phyloP scores from a whole-genome alignment of 2,329 filamentous ascomycete genomes.

The Phialophora expanda region DNA sequence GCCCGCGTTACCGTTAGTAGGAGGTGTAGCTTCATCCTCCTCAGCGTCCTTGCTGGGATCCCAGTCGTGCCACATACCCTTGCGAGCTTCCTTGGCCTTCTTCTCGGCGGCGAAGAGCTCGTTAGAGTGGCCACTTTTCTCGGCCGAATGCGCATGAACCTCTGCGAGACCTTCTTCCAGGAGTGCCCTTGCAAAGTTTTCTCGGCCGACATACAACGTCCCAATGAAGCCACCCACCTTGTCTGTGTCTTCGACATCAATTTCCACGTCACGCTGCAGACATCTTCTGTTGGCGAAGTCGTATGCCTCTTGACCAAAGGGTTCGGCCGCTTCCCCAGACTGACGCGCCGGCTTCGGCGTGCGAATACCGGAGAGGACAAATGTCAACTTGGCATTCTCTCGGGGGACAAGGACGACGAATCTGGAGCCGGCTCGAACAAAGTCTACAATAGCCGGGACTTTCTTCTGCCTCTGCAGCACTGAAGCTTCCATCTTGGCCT shows the following conservation, averaged over 20 bases:
- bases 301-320: constrained; percentile 91
- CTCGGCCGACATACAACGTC: constrained; percentile 87
- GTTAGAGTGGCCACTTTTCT: constrained; percentile 86
- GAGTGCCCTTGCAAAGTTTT: constrained; percentile 91
- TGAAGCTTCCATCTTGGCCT: constrained; percentile 91
- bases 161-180: constrained; percentile 92
- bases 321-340: constrained; percentile 80
- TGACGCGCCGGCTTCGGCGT: constrained; percentile 85
- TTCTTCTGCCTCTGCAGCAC: constrained; percentile 89
- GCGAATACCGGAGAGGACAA: constrained; percentile 91
- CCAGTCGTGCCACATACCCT: constrained; percentile 92
- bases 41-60: constrained; percentile 84
- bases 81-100: constrained; percentile 84
- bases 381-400: constrained; percentile 91
- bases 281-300: constrained; percentile 87
- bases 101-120: constrained; percentile 88
- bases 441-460: constrained; percentile 91
- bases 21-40: constrained; percentile 55
- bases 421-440: constrained; percentile 94
- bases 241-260: constrained; percentile 92
- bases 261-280: constrained; percentile 93
- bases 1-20: constrained; percentile 54
- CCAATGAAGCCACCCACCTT: constrained; percentile 98
- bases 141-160: constrained; percentile 92
- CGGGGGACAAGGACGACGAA: constrained; percentile 91